Percentiles rank a stretch among this genome's conserved stretches.
These are phyloP conservation scores for Alloascoidea africana DNA, from an alignment of 805 yeast species.

Conservation along the genomic window DNA sequence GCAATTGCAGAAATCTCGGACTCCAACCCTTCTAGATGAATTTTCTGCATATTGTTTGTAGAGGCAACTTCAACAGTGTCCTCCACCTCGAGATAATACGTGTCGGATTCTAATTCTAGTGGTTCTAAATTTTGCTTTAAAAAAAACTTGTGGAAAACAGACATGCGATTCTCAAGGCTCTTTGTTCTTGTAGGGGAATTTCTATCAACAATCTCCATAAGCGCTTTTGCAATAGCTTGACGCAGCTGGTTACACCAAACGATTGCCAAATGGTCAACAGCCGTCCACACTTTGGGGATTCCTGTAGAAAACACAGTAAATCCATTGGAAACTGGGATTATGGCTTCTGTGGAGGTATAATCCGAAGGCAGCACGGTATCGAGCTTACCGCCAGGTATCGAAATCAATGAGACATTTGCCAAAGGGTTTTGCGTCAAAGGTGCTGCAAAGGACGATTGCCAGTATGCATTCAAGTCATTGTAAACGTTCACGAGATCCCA, in stretches of 20 bases:
- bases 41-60: too few relatives aligned
- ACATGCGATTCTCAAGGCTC: slow-evolving; percentile 41
- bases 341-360: slow-evolving; percentile 57
- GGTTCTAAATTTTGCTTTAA: too few relatives aligned
- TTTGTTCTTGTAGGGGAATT: slow-evolving; percentile 26
- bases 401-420: slow-evolving; percentile 49
- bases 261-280: slow-evolving; percentile 87
- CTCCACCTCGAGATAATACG: slow-evolving; percentile 12
- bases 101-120: too few relatives aligned
- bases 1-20: too few relatives aligned
- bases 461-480: slow-evolving; percentile 58
- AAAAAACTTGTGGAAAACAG: slow-evolving; percentile 27
- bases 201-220: slow-evolving; percentile 35
- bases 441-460: slow-evolving; percentile 47
- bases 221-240: slow-evolving; percentile 36
- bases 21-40: too few relatives aligned
- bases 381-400: slow-evolving; percentile 78
- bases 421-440: slow-evolving; percentile 24
- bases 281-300: slow-evolving; percentile 84
- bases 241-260: slow-evolving; percentile 94
- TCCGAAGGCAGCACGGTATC: slow-evolving; percentile 84
- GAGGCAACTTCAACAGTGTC: slow-evolving; percentile 4
- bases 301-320: slow-evolving; percentile 75
- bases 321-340: slow-evolving; percentile 65
- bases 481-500: slow-evolving; percentile 71